Evolutionary conservation across 179 eudicot species (phyloP).

Genomic region (Actinidia polygama): DNA sequence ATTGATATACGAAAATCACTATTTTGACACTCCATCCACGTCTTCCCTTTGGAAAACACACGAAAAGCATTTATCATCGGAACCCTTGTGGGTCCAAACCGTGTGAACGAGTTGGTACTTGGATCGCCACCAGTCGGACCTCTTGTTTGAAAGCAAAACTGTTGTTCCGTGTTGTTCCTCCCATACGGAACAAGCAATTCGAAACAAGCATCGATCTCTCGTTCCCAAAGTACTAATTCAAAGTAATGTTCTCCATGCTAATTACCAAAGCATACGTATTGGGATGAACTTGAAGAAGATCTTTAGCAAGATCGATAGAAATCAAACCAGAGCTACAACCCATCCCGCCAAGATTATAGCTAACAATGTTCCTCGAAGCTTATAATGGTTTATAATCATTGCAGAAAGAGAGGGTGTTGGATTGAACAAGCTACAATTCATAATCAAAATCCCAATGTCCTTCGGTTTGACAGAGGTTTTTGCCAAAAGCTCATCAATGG

Average conservation of each 20-base stretch:
- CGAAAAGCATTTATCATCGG: conserved; percentile 53
- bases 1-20: too few species aligned
- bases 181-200: conserved; percentile 66
- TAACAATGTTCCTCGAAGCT: conserved; percentile 68
- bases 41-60: conserved; percentile 60
- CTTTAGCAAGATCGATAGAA: conserved; percentile 73
- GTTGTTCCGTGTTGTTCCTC: conserved; percentile 67
- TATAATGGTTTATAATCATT: conserved; percentile 76
- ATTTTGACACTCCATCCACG: conserved; percentile 12
- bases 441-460: conserved; percentile 77
- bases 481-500: conserved; percentile 74
- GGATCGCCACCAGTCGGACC: conserved; percentile 41
- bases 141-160: conserved; percentile 49
- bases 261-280: conserved; percentile 56
- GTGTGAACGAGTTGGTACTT: conserved; percentile 57
- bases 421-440: conserved; percentile 77
- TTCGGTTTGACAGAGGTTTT: conserved; percentile 65
- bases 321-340: conserved; percentile 86
- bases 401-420: conserved; percentile 89
- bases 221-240: conserved; percentile 56
- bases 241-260: conserved; percentile 54
- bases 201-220: conserved; percentile 59
- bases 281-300: conserved; percentile 70
- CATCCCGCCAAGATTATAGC: conserved; percentile 82
- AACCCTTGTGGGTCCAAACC: conserved; percentile 59